phyloP scores from a whole-genome alignment of 345 rosid species.

The Aquilaria malaccensis region DNA sequence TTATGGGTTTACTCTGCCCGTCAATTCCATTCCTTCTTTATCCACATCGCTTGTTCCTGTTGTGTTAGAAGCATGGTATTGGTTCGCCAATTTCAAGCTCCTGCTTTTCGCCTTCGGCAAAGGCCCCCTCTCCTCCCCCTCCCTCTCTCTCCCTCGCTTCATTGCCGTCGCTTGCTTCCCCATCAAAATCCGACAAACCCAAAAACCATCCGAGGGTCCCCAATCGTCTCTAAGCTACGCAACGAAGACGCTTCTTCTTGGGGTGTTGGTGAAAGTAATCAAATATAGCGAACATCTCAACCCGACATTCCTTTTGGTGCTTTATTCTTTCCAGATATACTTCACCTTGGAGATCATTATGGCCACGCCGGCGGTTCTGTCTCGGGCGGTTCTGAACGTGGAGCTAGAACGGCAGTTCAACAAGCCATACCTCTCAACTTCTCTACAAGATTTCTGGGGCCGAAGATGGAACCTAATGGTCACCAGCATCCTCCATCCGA shows the following conservation, averaged over 20 bases:
- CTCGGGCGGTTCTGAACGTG: constrained; percentile 10
- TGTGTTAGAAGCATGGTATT: no score
- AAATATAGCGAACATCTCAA: constrained; percentile 15
- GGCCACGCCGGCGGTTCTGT: not conserved
- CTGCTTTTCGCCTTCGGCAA: constrained; percentile 32
- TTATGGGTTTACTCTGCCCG: no score
- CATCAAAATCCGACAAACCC: constrained; percentile 22
- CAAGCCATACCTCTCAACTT: constrained; percentile 37
- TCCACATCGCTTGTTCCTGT: no score
- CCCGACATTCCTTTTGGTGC: constrained; percentile 6
- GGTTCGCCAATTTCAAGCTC: constrained; percentile 38
- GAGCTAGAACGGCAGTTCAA: constrained; percentile 34
- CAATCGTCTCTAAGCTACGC: constrained; percentile 22
- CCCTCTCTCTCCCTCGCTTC: constrained; percentile 16
- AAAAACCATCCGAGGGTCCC: not conserved
- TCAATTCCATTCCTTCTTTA: no score
- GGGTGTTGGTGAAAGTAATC: constrained; percentile 8
- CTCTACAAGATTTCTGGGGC: constrained; percentile 32
- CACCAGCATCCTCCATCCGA: constrained; percentile 15
- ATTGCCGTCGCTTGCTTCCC: constrained; percentile 32
- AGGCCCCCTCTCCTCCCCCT: constrained; percentile 25
- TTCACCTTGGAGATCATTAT: constrained; percentile 7
- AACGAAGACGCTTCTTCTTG: constrained; percentile 18
- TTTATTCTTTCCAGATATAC: not conserved
- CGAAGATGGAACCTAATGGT: constrained; percentile 32